Percentiles rank a stretch among this genome's conserved stretches.
phyloP scores from a whole-genome alignment of 257 asterid species.

The Petunia axillaris region DNA sequence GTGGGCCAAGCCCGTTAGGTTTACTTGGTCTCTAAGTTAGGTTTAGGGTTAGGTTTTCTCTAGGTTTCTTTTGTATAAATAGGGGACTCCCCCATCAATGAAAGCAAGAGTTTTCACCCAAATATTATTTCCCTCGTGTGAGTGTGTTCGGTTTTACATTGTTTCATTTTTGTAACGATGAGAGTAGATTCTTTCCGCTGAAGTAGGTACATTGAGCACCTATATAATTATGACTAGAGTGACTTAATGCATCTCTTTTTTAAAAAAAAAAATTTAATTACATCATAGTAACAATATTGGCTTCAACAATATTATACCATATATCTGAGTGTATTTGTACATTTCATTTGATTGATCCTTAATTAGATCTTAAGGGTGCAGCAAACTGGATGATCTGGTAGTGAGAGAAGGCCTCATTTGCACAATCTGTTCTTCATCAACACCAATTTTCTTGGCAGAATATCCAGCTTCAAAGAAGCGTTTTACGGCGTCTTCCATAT shows the following conservation, averaged over 20 bases:
- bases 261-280: neutral
- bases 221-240: neutral
- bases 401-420: slow-evolving; percentile 87
- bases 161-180: too few relatives aligned
- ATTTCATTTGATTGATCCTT: neutral
- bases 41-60: too few relatives aligned
- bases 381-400: slow-evolving; percentile 42
- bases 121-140: too few relatives aligned
- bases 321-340: slow-evolving; percentile 7
- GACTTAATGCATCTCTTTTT: neutral
- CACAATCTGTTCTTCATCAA: slow-evolving; percentile 58
- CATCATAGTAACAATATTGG: neutral
- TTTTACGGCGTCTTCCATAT: slow-evolving; percentile 64
- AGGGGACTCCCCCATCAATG: too few relatives aligned
- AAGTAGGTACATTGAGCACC: neutral
- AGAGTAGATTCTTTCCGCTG: too few relatives aligned
- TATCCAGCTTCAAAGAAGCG: slow-evolving; percentile 72
- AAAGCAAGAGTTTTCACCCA: too few relatives aligned
- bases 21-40: too few relatives aligned
- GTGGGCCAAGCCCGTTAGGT: too few relatives aligned
- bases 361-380: neutral
- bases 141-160: too few relatives aligned
- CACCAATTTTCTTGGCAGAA: slow-evolving; percentile 67
- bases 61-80: too few relatives aligned
- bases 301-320: neutral